Percentiles rank a stretch among this genome's conserved stretches.
phyloP scores from a whole-genome alignment of 2,329 filamentous ascomycete species.

The Diaporthe ilicicola region DNA sequence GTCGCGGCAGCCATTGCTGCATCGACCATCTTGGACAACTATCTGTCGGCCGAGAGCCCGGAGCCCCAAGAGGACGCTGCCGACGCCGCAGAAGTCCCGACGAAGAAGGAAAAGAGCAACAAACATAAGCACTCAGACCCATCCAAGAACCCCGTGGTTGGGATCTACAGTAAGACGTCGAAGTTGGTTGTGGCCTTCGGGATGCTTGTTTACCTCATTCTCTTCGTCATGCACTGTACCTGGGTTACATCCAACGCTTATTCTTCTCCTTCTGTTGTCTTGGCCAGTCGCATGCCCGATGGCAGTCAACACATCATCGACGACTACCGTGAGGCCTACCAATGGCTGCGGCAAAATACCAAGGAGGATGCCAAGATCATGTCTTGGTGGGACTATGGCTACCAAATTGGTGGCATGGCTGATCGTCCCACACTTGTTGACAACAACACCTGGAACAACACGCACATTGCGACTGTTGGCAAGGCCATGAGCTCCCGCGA shows the following conservation, averaged over 20 bases:
- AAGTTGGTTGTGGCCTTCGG: slow-evolving; percentile 80
- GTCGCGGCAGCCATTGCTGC: slow-evolving; percentile 89
- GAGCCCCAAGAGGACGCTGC: slow-evolving; percentile 54
- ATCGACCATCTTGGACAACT: slow-evolving; percentile 89
- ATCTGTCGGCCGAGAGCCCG: slow-evolving; percentile 74
- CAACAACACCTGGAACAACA: slow-evolving; percentile 99
- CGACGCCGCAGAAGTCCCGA: slow-evolving; percentile 58
- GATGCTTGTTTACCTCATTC: slow-evolving; percentile 81
- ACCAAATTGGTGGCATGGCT: slow-evolving; percentile 99
- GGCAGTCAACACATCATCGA: slow-evolving; percentile 99
- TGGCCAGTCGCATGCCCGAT: slow-evolving; percentile 91
- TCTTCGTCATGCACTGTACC: slow-evolving; percentile 97
- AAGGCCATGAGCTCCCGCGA: slow-evolving; percentile 98
- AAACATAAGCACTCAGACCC: slow-evolving; percentile 71
- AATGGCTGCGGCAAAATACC: slow-evolving; percentile 99
- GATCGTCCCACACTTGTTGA: slow-evolving; percentile 96
- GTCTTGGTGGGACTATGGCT: slow-evolving; percentile 99
- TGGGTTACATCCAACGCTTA: slow-evolving; percentile 99
- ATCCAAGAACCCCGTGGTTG: slow-evolving; percentile 76
- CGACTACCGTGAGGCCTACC: slow-evolving; percentile 98
- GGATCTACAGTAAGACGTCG: slow-evolving; percentile 82
- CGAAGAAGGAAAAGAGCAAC: slow-evolving; percentile 57
- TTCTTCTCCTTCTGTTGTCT: slow-evolving; percentile 95
- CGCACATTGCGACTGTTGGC: slow-evolving; percentile 97
- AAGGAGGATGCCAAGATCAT: slow-evolving; percentile 95